Conservation (phyloP, 495 filamentous ascomycete species). For the Xylaria castorea region DNA sequence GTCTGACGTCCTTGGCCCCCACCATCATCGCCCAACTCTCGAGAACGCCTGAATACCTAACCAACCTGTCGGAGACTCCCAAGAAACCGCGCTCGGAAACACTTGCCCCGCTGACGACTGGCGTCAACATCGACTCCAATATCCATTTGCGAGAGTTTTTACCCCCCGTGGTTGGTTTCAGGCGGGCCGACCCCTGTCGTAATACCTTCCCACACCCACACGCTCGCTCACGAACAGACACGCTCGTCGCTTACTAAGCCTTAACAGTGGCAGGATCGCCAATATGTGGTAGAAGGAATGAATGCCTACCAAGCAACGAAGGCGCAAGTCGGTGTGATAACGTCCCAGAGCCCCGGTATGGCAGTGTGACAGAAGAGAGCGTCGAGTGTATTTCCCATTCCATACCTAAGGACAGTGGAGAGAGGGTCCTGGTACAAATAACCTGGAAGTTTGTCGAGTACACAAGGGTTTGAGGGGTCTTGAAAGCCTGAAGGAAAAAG, state of each 20-base stretch:
- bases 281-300: too few relatives aligned
- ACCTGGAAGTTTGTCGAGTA: background rate
- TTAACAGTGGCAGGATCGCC: too few relatives aligned
- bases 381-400: background rate
- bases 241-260: background rate
- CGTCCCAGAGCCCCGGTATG: background rate
- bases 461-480: background rate
- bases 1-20: too few relatives aligned
- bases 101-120: background rate
- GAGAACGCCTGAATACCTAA: background rate
- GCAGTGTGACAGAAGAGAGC: conserved; percentile 1
- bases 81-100: too few relatives aligned
- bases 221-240: background rate
- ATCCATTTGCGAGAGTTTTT: conserved; percentile 1
- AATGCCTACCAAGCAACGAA: too few relatives aligned
- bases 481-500: background rate
- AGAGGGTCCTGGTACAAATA: conserved; percentile 7
- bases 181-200: background rate
- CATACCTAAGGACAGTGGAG: background rate
- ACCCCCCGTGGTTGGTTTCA: background rate
- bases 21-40: background rate
- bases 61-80: background rate
- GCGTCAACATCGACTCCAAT: background rate
- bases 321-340: conserved; percentile 11
- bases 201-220: background rate